Evolutionary conservation across 192 early-diverging fungal genomes (phyloP).

Genomic region (Jimgerdemannia flammicorona): DNA sequence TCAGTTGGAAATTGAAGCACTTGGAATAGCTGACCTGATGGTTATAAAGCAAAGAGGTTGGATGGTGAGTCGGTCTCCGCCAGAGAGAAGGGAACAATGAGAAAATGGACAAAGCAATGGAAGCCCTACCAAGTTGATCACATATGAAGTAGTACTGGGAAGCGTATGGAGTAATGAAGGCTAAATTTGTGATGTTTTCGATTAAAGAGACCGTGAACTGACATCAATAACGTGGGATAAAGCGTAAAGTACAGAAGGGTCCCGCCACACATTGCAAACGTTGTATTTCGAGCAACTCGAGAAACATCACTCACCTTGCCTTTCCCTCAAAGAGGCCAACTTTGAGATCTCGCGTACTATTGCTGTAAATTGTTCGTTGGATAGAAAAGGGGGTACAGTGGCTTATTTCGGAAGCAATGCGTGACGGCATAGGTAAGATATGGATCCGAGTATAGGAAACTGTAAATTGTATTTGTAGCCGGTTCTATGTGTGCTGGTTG

Average conservation of each 20-base stretch:
- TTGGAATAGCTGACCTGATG: not conserved
- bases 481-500: no score
- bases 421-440: no score
- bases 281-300: not conserved
- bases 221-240: no score
- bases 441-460: no score
- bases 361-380: not conserved
- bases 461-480: no score
- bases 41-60: not conserved
- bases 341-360: not conserved
- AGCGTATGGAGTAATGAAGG: not conserved
- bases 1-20: not conserved
- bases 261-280: not conserved
- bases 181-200: not conserved
- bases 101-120: no score
- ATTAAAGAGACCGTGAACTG: not conserved
- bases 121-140: not conserved
- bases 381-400: not conserved
- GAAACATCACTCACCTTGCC: not conserved
- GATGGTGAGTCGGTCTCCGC: not conserved
- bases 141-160: not conserved
- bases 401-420: not conserved
- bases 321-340: not conserved
- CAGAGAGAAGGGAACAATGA: no score
- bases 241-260: no score